Conservation (phyloP, 495 filamentous ascomycete genomes). For the Xylaria telfairii region DNA sequence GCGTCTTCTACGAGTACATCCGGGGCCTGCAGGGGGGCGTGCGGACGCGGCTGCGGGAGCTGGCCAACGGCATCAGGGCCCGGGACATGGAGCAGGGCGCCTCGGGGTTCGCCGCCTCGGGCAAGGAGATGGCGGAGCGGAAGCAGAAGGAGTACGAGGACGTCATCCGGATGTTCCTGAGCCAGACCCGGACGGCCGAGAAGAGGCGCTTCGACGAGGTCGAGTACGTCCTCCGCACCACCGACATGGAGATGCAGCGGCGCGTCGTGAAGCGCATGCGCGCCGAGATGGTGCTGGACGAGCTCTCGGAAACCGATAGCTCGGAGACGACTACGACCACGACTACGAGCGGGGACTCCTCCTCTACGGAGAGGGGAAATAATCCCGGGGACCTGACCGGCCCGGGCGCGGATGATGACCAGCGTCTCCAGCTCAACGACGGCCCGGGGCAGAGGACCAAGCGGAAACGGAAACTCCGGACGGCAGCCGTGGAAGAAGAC, state of each 20-base stretch:
- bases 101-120: constrained; percentile 42
- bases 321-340: constrained; percentile 37
- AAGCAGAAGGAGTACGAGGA: constrained; percentile 61
- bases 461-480: constrained; percentile 62
- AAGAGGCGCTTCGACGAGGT: constrained; percentile 52
- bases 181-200: constrained; percentile 37
- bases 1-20: constrained; percentile 72
- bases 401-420: constrained; percentile 42
- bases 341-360: constrained; percentile 24
- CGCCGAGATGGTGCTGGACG: constrained; percentile 52
- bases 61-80: constrained; percentile 61
- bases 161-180: constrained; percentile 54
- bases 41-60: constrained; percentile 66
- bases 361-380: constrained; percentile 34
- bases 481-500: constrained; percentile 47
- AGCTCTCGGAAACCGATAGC: constrained; percentile 50
- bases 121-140: constrained; percentile 49
- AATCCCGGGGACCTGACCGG: constrained; percentile 23
- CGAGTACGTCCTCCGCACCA: constrained; percentile 51
- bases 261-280: constrained; percentile 58
- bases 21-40: constrained; percentile 71
- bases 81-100: constrained; percentile 54
- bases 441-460: constrained; percentile 51
- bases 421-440: constrained; percentile 48
- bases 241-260: constrained; percentile 51